Evolutionary conservation across 768 basidiomycete genomes (phyloP), one percentile per base, ranked within the genome.

Genomic region (Amanita molliuscula): DNA sequence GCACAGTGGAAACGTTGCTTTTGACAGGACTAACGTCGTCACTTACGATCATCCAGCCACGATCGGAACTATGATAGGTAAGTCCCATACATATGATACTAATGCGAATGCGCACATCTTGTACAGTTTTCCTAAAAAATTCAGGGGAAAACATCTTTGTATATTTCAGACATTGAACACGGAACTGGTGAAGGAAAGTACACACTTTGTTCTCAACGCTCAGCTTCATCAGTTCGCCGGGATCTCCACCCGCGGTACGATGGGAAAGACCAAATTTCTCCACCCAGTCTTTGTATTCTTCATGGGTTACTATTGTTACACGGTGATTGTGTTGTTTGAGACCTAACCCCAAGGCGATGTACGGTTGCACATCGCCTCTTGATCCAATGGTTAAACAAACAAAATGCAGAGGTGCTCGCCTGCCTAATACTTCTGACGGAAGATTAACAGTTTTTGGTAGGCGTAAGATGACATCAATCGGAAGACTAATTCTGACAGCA

Each of bases 111-210:
- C 75, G 52, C 52, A 77, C 77, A 54, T 78, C 72, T 3, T 67
- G 67, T 4, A 85, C 55, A 49, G 76, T 77, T 57, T 81, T 75
- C 57, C 72, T 80, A 71, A 85, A 83, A 56, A 82, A 85, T 16
- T 80, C 79, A 0, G 81, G 81, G 6, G 81, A 82, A 59, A 84
- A 83, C 78, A 84, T 83, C 79, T 79, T 55, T 4, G 23, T 18
- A 8, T 54, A 33, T 23, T 46, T 35, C 37, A 31, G 28, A 37
- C 36, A 36, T 37, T 21, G n/a, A 13, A 34, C 11, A 11, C 34
- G 9, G 42, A 25, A 10, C 2, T 21, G 28, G n/a, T 3, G 56
- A 5, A 35, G 50, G 6, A 47, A 10, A 31, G 44, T n/a, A 18
- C 44, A 40, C 13, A 69, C 68, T 56, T 66, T 70, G 47, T 67